Conservation (phyloP, 2,329 filamentous ascomycete species). For the Fusarium sp. region DNA sequence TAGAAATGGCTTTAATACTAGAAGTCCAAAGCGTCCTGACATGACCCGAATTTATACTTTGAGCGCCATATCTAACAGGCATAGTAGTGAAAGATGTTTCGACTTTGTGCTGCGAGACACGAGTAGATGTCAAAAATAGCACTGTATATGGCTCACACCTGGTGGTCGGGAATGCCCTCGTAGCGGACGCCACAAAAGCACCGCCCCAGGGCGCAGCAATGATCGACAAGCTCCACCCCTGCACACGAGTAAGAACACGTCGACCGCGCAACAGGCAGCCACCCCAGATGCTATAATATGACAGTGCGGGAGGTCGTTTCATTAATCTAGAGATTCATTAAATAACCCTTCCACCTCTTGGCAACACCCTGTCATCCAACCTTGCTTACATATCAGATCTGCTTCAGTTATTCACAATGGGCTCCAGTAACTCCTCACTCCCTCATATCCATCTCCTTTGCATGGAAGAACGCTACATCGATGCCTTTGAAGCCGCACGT, state of each 20-base stretch:
- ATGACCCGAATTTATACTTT: no score
- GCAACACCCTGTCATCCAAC: background rate
- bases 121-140: background rate
- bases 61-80: no score
- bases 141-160: background rate
- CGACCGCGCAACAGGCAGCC: background rate
- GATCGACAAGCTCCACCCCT: background rate
- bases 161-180: background rate
- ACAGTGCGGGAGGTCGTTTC: background rate
- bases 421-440: background rate
- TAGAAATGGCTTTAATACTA: no score
- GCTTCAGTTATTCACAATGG: background rate
- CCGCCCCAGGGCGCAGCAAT: background rate
- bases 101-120: background rate
- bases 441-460: conserved; percentile 33
- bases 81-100: background rate
- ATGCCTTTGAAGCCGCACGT: conserved; percentile 17
- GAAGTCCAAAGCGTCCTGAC: no score
- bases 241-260: background rate
- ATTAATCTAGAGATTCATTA: background rate
- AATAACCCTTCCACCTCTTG: background rate
- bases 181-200: background rate
- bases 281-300: background rate
- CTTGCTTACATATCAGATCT: background rate
- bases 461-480: conserved; percentile 25